Evolutionary conservation across 257 asterid genomes (phyloP).

Genomic region (Osmanthus fragrans): DNA sequence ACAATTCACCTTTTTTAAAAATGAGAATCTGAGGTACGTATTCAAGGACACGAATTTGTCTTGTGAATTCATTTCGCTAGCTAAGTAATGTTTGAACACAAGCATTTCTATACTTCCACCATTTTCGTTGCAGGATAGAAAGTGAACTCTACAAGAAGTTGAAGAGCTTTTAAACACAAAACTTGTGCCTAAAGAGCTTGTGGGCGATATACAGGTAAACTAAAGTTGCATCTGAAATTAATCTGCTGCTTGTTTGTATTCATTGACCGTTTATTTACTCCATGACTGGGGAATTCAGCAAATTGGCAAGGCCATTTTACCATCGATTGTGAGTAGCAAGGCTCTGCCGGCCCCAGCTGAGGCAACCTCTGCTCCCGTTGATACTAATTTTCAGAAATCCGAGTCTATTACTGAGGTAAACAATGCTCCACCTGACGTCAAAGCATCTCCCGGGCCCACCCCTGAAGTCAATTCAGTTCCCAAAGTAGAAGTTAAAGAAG

Average conservation of each 20-base stretch:
- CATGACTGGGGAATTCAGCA: constrained; percentile 41
- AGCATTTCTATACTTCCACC: constrained; percentile 1
- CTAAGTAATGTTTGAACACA: too few species aligned
- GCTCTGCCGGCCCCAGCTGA: constrained; percentile 64
- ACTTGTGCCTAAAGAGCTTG: constrained; percentile 79
- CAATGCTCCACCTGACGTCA: constrained; percentile 36
- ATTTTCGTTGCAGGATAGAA: constrained; percentile 70
- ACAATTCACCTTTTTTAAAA: too few species aligned
- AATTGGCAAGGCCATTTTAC: constrained; percentile 89
- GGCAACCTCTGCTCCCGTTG: constrained; percentile 34
- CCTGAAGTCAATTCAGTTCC: constrained; percentile 62
- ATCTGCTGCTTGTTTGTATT: not conserved
- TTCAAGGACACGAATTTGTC: too few species aligned
- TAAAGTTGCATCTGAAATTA: too few species aligned
- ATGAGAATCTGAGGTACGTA: too few species aligned
- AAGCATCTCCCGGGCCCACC: constrained; percentile 41
- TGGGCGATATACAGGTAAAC: constrained; percentile 75
- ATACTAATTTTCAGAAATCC: constrained; percentile 31
- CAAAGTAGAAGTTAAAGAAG: constrained; percentile 49
- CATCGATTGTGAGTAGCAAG: constrained; percentile 46
- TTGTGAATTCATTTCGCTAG: too few species aligned
- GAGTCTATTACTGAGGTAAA: constrained; percentile 41
- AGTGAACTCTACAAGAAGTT: constrained; percentile 67
- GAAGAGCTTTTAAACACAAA: constrained; percentile 68
- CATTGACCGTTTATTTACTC: not conserved